Evolutionary conservation across 139 green algal genomes (phyloP), one percentile per base, ranked within the genome.

Genomic region (Picochlorum costavermella): DNA sequence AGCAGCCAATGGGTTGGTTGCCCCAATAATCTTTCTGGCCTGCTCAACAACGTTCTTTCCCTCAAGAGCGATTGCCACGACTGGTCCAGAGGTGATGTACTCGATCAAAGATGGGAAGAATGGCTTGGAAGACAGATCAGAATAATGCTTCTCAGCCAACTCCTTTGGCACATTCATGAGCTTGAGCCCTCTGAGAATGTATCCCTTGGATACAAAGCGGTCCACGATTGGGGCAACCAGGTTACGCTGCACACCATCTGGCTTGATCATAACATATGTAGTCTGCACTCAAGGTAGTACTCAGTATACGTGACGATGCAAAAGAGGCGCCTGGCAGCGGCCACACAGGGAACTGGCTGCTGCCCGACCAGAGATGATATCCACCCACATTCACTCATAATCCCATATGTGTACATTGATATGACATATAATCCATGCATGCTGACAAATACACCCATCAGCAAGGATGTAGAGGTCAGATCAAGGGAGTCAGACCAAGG

Each of bases 211-310:
- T 69, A 94, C 75, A 61, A 94, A 95, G 44, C 88, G 83, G 25
- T 70, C 72, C 63, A 96, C 90, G 73, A 96, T 90, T 14, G 53
- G 49, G 12, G 88, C 87, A 25, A 97, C 77, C 50, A 96, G 76
- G 56, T 79, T 82, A 17, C 90, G 78, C 79, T 95, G 88, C 16
- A 98, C 93, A 60, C 91, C 93, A 59, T 98, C 93, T 3, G 93
- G 93, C 84, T 98, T 98, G 60, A 98, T 86, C 85, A 96, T 96
- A 23, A 97, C 77, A 63, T 90, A 95, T 30, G 79, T 85, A n/a
- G 76, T 80, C 70, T 94, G 85, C 40, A 70, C n/a, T 11, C 5
- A 8, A 12, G 33, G 8, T 40, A 40, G 9, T 12, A 12, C 8
- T 40, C 33, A 40, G 33, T 40, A 40, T 40, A 40, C 33, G 33